These are phyloP conservation scores for Podaxis sp. DNA, from an alignment of 768 basidiomycete species.

Conservation along the genomic window DNA sequence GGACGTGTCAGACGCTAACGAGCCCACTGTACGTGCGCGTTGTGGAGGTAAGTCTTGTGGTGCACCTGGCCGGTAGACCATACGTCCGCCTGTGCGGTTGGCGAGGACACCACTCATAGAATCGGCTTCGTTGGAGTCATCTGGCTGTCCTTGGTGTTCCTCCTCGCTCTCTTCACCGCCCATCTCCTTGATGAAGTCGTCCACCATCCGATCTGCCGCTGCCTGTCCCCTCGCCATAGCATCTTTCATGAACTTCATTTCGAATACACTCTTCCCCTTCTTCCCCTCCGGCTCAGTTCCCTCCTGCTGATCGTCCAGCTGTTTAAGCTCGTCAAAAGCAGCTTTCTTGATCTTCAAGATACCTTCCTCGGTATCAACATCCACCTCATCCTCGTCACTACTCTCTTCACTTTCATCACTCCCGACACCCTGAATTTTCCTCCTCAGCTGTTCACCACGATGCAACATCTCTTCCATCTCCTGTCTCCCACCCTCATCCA, in stretches of 20 bases:
- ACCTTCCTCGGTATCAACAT: slow-evolving; percentile 38
- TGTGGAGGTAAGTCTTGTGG: slow-evolving; percentile 25
- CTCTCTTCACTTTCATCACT: slow-evolving; percentile 54
- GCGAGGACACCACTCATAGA: slow-evolving; percentile 39
- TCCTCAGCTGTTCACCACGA: slow-evolving; percentile 73
- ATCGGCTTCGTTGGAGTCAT: slow-evolving; percentile 24
- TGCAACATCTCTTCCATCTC: slow-evolving; percentile 87
- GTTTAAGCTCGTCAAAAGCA: slow-evolving; percentile 78
- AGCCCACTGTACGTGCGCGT: slow-evolving; percentile 19
- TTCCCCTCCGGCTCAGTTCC: slow-evolving; percentile 25
- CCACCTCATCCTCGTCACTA: slow-evolving; percentile 41
- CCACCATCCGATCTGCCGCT: slow-evolving; percentile 59
- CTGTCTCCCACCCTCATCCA: slow-evolving; percentile 57
- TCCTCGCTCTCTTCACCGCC: slow-evolving; percentile 37
- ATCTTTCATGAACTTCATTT: slow-evolving; percentile 99
- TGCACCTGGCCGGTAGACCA: slow-evolving; percentile 59
- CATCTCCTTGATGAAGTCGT: slow-evolving; percentile 75
- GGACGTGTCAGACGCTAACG: slow-evolving; percentile 55
- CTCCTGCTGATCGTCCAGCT: slow-evolving; percentile 39
- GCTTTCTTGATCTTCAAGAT: slow-evolving; percentile 57
- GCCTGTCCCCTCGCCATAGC: slow-evolving; percentile 70
- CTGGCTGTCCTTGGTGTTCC: slow-evolving; percentile 19
- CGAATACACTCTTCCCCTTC: slow-evolving; percentile 74
- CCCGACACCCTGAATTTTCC: slow-evolving; percentile 69
- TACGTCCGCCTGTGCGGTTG: slow-evolving; percentile 66